These are phyloP conservation scores for Flaveria brownii DNA, from an alignment of 129 eudicot species.

Conservation along the genomic window DNA sequence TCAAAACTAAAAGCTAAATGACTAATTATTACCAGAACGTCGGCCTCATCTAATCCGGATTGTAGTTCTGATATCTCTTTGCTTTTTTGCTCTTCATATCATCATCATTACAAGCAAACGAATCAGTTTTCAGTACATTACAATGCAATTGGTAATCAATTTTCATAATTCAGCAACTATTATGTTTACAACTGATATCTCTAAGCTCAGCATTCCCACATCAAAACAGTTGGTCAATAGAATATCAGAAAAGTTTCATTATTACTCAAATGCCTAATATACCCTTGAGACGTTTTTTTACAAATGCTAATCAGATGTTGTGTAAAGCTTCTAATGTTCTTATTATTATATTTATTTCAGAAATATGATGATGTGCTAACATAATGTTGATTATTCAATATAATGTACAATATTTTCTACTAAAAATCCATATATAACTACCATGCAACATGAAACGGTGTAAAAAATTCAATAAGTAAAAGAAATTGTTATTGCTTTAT, in stretches of 20 bases:
- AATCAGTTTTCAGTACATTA: slow-evolving; percentile 15
- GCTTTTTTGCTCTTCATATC: slow-evolving; percentile 62
- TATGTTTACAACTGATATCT: background rate
- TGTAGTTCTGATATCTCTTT: slow-evolving; percentile 75
- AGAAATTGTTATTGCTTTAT: background rate
- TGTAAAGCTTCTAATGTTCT: background rate
- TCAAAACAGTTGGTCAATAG: background rate
- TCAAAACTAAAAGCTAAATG: slow-evolving; percentile 3
- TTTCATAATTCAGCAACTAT: background rate
- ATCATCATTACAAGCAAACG: slow-evolving; percentile 19
- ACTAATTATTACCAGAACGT: slow-evolving; percentile 72
- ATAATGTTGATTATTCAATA: background rate
- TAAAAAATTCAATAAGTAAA: background rate
- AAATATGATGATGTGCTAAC: background rate
- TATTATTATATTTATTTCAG: background rate
- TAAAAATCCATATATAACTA: background rate
- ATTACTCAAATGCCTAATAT: slow-evolving; percentile 13
- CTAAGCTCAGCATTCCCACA: slow-evolving; percentile 9
- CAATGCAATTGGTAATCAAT: background rate
- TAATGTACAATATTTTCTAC: background rate
- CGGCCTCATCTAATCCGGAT: slow-evolving; percentile 89
- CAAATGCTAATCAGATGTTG: slow-evolving; percentile 2
- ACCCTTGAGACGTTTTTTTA: background rate
- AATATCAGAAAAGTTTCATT: background rate
- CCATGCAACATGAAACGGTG: slow-evolving; percentile 1